These are phyloP conservation scores for Solioccasus polychromus DNA, from an alignment of 768 basidiomycete species.

Conservation along the genomic window DNA sequence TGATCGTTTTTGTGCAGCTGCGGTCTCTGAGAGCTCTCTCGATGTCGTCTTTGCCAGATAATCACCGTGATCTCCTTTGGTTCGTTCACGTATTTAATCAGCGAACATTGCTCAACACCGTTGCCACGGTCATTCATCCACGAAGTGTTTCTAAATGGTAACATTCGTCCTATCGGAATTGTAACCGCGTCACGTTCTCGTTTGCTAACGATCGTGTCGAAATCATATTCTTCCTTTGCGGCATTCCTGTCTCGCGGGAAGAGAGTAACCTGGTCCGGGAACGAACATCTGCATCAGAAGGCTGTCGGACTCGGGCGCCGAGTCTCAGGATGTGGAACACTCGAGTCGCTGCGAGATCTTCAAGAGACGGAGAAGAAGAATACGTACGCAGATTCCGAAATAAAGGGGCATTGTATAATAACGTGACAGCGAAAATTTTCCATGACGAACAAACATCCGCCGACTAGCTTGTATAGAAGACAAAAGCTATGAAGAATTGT, in stretches of 20 bases:
- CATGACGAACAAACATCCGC: too few species aligned
- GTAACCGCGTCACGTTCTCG: too few species aligned
- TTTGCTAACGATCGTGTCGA: background rate
- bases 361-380: background rate
- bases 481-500: too few species aligned
- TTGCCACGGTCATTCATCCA: constrained; percentile 5
- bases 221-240: background rate
- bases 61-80: constrained; percentile 25
- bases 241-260: background rate
- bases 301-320: too few species aligned
- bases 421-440: background rate
- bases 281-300: too few species aligned
- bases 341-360: background rate
- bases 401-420: background rate
- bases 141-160: too few species aligned
- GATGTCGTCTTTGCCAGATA: constrained; percentile 9
- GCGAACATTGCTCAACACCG: constrained; percentile 1
- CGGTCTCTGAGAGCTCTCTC: background rate
- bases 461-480: too few species aligned
- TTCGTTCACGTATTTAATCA: constrained; percentile 16
- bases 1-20: background rate
- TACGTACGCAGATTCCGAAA: too few species aligned
- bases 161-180: too few species aligned
- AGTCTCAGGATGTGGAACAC: too few species aligned
- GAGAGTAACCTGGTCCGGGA: background rate